phyloP scores from a whole-genome alignment of 129 eudicot genomes.

The Deinandra increscens region DNA sequence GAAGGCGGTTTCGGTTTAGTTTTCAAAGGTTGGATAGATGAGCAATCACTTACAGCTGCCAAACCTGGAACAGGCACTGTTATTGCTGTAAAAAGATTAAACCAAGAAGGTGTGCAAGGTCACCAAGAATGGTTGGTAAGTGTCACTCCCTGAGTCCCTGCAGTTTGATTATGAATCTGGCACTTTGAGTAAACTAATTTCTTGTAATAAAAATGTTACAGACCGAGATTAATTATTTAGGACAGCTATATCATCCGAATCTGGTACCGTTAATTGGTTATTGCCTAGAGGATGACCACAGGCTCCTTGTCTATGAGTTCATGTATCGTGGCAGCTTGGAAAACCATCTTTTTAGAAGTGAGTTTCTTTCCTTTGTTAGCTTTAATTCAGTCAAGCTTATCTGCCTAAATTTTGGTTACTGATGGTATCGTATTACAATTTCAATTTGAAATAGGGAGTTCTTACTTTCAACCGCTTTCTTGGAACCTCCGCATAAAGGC shows the following conservation, averaged over 20 bases:
- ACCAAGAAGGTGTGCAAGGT: too few relatives aligned
- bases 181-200: too few relatives aligned
- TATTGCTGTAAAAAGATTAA: constrained; percentile 64
- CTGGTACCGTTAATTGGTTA: constrained; percentile 70
- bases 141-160: background rate
- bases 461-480: constrained; percentile 62
- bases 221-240: constrained; percentile 75
- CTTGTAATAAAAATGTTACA: too few relatives aligned
- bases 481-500: constrained; percentile 62
- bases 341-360: constrained; percentile 72
- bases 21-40: constrained; percentile 73
- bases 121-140: constrained; percentile 84
- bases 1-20: constrained; percentile 83
- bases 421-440: too few relatives aligned
- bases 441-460: constrained; percentile 48
- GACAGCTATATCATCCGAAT: constrained; percentile 65
- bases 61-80: constrained; percentile 68
- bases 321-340: constrained; percentile 86
- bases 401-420: too few relatives aligned
- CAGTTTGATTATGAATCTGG: too few relatives aligned
- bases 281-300: constrained; percentile 72
- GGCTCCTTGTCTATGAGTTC: constrained; percentile 68
- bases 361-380: too few relatives aligned
- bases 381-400: background rate
- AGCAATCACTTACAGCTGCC: constrained; percentile 57